A percentile compares a stretch with the other conserved stretches of the same genome.
Conservation (phyloP, 2,329 filamentous ascomycete genomes). For the Colletotrichum sp. region DNA sequence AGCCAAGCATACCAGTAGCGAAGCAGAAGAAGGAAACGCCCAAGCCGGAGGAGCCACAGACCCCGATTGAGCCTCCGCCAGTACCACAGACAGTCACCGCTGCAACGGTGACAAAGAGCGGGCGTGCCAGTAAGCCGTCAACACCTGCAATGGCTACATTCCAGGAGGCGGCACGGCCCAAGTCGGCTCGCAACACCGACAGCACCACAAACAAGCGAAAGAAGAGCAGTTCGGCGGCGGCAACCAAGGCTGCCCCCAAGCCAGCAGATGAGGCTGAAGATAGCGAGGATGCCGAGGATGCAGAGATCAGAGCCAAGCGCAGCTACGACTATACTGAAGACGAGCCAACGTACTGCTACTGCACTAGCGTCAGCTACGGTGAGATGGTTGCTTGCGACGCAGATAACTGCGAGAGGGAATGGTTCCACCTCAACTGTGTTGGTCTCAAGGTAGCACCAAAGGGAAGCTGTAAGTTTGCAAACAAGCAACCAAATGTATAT, state of each 20-base stretch:
- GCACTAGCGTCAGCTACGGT: constrained; percentile 80
- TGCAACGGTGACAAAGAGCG: constrained; percentile 65
- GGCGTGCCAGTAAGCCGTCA: constrained; percentile 69
- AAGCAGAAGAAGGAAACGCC: constrained; percentile 48
- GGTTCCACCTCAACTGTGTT: constrained; percentile 85
- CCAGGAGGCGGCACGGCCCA: constrained; percentile 59
- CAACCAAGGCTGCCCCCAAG: constrained; percentile 39
- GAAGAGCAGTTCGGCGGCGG: constrained; percentile 53
- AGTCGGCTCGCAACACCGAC: constrained; percentile 56
- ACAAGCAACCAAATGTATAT: not conserved
- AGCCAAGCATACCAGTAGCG: constrained; percentile 28
- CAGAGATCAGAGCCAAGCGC: constrained; percentile 62
- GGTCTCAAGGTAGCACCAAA: constrained; percentile 80
- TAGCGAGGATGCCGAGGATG: constrained; percentile 47
- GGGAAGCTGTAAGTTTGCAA: constrained; percentile 67
- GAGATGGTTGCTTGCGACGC: constrained; percentile 86
- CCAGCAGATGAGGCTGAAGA: constrained; percentile 45
- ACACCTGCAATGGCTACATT: constrained; percentile 67
- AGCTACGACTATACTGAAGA: constrained; percentile 39
- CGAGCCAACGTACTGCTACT: constrained; percentile 80
- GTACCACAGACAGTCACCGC: constrained; percentile 43
- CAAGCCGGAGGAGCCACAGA: constrained; percentile 39
- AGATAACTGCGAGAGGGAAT: constrained; percentile 74
- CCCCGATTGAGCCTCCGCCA: constrained; percentile 42
- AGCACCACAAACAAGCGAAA: constrained; percentile 61